phyloP scores from a whole-genome alignment of 2,329 filamentous ascomycete species.

The Trichophyton verrucosum region DNA sequence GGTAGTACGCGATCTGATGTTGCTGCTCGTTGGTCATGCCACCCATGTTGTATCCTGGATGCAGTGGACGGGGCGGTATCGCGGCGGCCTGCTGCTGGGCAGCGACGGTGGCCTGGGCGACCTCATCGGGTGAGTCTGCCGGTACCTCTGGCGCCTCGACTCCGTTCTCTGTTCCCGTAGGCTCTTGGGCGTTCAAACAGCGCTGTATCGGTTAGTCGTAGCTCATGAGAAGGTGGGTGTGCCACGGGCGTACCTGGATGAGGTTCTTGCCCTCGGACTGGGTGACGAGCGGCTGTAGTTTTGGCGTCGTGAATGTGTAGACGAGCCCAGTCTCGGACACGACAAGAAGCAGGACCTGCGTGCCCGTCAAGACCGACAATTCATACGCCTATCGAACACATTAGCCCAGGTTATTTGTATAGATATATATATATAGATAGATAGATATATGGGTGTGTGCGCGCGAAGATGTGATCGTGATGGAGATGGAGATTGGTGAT shows the following conservation, averaged over 20 bases:
- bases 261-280: conserved; percentile 99
- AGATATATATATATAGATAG: too few relatives aligned
- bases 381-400: conserved; percentile 65
- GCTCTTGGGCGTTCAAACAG: conserved; percentile 91
- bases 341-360: conserved; percentile 89
- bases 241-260: conserved; percentile 62
- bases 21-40: conserved; percentile 51
- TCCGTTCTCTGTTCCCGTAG: conserved; percentile 68
- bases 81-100: conserved; percentile 58
- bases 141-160: conserved; percentile 58
- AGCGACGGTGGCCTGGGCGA: conserved; percentile 61
- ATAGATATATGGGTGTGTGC: not conserved
- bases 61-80: conserved; percentile 43
- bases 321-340: conserved; percentile 95
- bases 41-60: conserved; percentile 46
- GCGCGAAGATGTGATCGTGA: not conserved
- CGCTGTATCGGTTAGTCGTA: conserved; percentile 46
- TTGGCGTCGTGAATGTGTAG: conserved; percentile 96
- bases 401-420: not conserved
- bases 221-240: not conserved
- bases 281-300: conserved; percentile 93
- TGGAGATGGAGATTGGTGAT: too few relatives aligned
- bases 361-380: conserved; percentile 90
- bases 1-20: conserved; percentile 70
- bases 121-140: conserved; percentile 85